Percentiles rank a stretch among this genome's conserved stretches.
Evolutionary conservation across 768 basidiomycete genomes (phyloP).

Genomic region (Mycena crocata): DNA sequence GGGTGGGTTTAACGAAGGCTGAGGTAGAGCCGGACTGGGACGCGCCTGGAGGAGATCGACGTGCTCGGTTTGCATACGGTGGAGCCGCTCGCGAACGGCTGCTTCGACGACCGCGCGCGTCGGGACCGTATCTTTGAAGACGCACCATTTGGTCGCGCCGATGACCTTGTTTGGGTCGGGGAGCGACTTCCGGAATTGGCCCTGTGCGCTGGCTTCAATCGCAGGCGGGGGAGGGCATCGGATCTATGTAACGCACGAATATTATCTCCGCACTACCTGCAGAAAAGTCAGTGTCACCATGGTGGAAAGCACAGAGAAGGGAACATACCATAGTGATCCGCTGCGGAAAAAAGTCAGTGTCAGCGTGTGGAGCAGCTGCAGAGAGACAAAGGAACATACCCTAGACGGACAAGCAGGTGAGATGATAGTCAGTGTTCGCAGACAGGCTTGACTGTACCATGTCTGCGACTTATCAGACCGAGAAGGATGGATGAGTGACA

Average conservation of each 20-base stretch:
- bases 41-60: slow-evolving; percentile 81
- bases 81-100: slow-evolving; percentile 75
- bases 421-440: slow-evolving; percentile 8
- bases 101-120: slow-evolving; percentile 69
- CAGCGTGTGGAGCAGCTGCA: slow-evolving; percentile 1
- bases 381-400: slow-evolving; percentile 44
- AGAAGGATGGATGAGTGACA: too few relatives aligned
- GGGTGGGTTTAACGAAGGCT: neutral
- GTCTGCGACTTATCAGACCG: slow-evolving; percentile 49
- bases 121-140: slow-evolving; percentile 66
- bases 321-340: slow-evolving; percentile 94
- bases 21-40: slow-evolving; percentile 9
- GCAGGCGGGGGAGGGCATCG: slow-evolving; percentile 11
- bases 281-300: too few relatives aligned
- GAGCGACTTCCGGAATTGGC: slow-evolving; percentile 69
- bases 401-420: slow-evolving; percentile 35
- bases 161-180: slow-evolving; percentile 57
- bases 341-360: slow-evolving; percentile 48
- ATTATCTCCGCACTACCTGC: slow-evolving; percentile 84
- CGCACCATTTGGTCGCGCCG: slow-evolving; percentile 90
- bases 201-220: slow-evolving; percentile 54
- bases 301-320: too few relatives aligned
- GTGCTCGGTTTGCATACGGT: slow-evolving; percentile 68
- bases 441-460: slow-evolving; percentile 60
- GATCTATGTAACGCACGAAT: slow-evolving; percentile 62